Conservation (phyloP, 2,329 filamentous ascomycete species). For the Clarireedia hainanense region DNA sequence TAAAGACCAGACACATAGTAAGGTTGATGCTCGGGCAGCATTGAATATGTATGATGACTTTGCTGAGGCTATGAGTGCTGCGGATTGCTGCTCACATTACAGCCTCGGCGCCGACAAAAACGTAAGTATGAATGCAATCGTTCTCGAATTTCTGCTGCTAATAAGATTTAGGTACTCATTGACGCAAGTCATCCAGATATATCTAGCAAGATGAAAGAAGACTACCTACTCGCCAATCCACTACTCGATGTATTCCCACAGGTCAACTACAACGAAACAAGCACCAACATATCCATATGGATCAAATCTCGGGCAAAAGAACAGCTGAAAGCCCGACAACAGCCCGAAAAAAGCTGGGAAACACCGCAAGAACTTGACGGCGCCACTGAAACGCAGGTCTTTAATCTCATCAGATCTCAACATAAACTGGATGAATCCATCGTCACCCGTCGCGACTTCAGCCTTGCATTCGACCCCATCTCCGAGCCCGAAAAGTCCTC, state of each 20-base stretch:
- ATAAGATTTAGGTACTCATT: slow-evolving; percentile 17
- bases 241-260: slow-evolving; percentile 43
- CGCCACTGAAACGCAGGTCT: slow-evolving; percentile 19
- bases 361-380: slow-evolving; percentile 18
- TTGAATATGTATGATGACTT: slow-evolving; percentile 48
- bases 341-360: slow-evolving; percentile 17
- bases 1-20: slow-evolving; percentile 10
- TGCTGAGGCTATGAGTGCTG: slow-evolving; percentile 53
- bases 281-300: slow-evolving; percentile 22
- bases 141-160: slow-evolving; percentile 3
- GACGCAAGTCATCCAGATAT: slow-evolving; percentile 22
- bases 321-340: slow-evolving; percentile 23
- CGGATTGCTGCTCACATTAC: slow-evolving; percentile 45
- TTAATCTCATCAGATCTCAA: slow-evolving; percentile 18
- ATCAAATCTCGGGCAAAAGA: slow-evolving; percentile 24
- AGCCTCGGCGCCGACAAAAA: slow-evolving; percentile 22
- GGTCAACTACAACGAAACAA: slow-evolving; percentile 13
- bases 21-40: slow-evolving; percentile 25
- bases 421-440: slow-evolving; percentile 7
- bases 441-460: slow-evolving; percentile 45
- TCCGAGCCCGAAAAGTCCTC: slow-evolving; percentile 41
- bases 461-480: slow-evolving; percentile 53
- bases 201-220: slow-evolving; percentile 41
- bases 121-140: slow-evolving; percentile 13
- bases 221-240: slow-evolving; percentile 45